These are phyloP conservation scores for Rhipidocladum racemiflorum DNA, from an alignment of 176 grass and related monocot species.

Conservation along the genomic window DNA sequence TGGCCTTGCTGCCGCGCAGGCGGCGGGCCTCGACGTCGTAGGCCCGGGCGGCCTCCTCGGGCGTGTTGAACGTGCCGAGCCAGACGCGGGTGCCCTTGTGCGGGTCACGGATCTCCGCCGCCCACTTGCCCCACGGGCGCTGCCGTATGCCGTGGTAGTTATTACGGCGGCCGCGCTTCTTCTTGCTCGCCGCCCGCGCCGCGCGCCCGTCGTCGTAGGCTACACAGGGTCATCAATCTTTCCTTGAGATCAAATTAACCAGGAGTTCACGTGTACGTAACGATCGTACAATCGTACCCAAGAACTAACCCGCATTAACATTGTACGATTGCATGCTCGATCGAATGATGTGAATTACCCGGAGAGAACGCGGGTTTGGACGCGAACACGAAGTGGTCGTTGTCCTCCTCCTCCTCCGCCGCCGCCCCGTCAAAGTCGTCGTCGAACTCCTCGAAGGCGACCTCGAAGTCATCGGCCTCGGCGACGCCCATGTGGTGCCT, in stretches of 20 bases:
- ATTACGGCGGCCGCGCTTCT: neutral
- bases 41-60: slow-evolving; percentile 63
- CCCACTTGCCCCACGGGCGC: slow-evolving; percentile 94
- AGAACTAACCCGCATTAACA: neutral
- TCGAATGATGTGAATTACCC: too few species aligned
- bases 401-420: slow-evolving; percentile 33
- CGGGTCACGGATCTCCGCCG: slow-evolving; percentile 94
- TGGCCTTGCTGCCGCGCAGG: slow-evolving; percentile 76
- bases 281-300: neutral
- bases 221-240: neutral
- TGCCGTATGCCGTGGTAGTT: slow-evolving; percentile 64
- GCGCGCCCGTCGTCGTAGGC: neutral
- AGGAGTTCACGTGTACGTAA: neutral
- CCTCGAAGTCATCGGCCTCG: slow-evolving; percentile 60
- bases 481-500: neutral
- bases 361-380: too few species aligned
- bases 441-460: slow-evolving; percentile 56
- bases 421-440: slow-evolving; percentile 39
- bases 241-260: too few species aligned
- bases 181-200: slow-evolving; percentile 10
- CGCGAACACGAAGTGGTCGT: slow-evolving; percentile 6
- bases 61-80: slow-evolving; percentile 83
- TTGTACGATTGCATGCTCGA: too few species aligned
- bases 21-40: slow-evolving; percentile 65
- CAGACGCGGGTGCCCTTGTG: slow-evolving; percentile 80